Conservation (phyloP, 257 asterid genomes). For the Scutellaria barbata region DNA sequence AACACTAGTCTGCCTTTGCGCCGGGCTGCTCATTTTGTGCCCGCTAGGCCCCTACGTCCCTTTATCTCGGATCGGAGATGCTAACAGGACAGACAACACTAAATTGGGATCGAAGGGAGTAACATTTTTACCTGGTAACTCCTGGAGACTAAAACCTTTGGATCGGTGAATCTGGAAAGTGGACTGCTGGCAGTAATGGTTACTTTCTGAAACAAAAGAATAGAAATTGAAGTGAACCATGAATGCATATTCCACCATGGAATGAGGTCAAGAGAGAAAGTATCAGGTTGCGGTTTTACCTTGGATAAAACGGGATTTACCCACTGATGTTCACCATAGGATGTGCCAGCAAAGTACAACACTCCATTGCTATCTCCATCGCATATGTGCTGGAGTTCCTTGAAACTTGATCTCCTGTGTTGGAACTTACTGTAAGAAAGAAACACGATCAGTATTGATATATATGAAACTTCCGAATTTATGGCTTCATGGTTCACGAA, state of each 20-base stretch:
- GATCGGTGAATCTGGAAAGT: constrained; percentile 87
- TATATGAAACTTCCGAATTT: constrained; percentile 2
- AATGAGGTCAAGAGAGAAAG: constrained; percentile 11
- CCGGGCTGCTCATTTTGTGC: too few relatives aligned
- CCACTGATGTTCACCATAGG: constrained; percentile 95
- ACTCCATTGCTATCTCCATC: constrained; percentile 97
- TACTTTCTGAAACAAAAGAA: constrained; percentile 61
- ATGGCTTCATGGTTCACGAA: too few relatives aligned
- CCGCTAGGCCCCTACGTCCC: too few relatives aligned
- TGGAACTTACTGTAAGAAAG: constrained; percentile 58
- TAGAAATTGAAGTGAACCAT: neutral
- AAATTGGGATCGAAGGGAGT: neutral
- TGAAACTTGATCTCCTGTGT: constrained; percentile 86
- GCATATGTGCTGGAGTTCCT: constrained; percentile 90
- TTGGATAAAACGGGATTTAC: constrained; percentile 88
- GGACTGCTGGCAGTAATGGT: constrained; percentile 87
- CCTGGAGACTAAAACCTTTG: constrained; percentile 92
- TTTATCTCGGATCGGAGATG: too few relatives aligned
- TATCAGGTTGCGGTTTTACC: constrained; percentile 47
- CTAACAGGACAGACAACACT: too few relatives aligned
- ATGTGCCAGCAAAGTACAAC: constrained; percentile 89
- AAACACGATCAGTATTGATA: constrained; percentile 29
- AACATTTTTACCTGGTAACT: constrained; percentile 69
- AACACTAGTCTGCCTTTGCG: too few relatives aligned
- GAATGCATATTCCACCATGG: neutral